Evolutionary conservation across 192 early-diverging fungal species (phyloP).

Genomic region (Tieghemiomyces parasiticus): DNA sequence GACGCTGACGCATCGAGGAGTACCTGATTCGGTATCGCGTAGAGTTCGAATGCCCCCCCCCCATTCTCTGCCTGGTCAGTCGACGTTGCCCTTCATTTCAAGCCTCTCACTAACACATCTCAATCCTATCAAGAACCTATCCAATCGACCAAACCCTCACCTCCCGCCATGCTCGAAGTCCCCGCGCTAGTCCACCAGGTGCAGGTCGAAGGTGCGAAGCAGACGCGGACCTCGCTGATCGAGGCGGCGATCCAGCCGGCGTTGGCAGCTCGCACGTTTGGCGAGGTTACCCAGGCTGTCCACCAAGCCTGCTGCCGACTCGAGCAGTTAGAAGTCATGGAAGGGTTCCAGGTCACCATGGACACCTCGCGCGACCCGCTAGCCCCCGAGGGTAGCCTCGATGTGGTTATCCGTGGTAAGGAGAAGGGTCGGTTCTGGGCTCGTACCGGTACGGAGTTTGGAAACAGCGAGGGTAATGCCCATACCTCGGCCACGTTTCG

Average conservation of each 20-base stretch:
- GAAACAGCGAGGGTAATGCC: constrained; percentile 73
- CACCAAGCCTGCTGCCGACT: constrained; percentile 37
- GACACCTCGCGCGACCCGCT: constrained; percentile 35
- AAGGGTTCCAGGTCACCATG: constrained; percentile 44
- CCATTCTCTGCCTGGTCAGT: no score
- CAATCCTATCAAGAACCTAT: no score
- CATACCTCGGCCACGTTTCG: constrained; percentile 52
- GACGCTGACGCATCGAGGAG: no score
- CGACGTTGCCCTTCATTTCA: no score
- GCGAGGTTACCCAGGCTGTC: constrained; percentile 39
- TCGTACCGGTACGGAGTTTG: constrained; percentile 79
- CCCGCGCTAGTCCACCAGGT: no score
- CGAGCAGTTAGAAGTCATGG: constrained; percentile 51
- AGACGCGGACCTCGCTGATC: constrained; percentile 32
- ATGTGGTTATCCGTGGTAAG: constrained; percentile 57
- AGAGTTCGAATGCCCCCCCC: no score
- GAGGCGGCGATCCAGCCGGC: constrained; percentile 20
- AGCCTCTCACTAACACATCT: no score
- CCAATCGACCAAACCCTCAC: no score
- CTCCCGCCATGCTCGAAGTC: no score
- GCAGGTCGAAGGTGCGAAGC: constrained; percentile 16
- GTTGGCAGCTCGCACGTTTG: constrained; percentile 35
- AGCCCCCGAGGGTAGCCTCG: constrained; percentile 31
- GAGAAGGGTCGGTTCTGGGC: constrained; percentile 59
- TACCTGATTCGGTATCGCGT: no score